Conservation (phyloP, 2,329 filamentous ascomycete genomes). For the Camillea tinctor region DNA sequence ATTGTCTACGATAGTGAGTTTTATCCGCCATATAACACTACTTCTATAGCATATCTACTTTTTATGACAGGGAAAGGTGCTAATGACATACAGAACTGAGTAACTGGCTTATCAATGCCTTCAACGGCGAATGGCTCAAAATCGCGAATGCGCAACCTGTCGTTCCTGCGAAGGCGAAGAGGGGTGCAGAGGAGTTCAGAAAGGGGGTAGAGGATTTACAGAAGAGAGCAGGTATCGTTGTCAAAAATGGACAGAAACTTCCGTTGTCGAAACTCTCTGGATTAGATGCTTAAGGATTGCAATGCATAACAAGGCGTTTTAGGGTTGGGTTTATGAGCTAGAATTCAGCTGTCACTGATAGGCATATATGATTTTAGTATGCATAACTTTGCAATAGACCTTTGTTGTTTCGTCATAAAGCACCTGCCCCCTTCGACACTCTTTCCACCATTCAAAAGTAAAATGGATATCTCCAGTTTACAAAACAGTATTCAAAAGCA, state of each 20-base stretch:
- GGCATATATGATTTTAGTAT: background rate
- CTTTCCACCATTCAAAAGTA: too few relatives aligned
- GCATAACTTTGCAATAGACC: too few relatives aligned
- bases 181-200: slow-evolving; percentile 21
- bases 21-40: background rate
- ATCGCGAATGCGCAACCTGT: slow-evolving; percentile 48
- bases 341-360: background rate
- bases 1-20: slow-evolving; percentile 91
- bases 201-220: slow-evolving; percentile 17
- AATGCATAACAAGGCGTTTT: background rate
- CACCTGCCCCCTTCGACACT: too few relatives aligned
- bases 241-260: background rate
- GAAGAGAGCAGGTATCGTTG: slow-evolving; percentile 14
- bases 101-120: slow-evolving; percentile 95
- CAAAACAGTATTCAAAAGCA: too few relatives aligned
- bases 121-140: slow-evolving; percentile 91
- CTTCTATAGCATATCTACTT: background rate
- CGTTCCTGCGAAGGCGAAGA: slow-evolving; percentile 21
- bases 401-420: background rate
- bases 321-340: background rate
- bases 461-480: too few relatives aligned
- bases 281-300: background rate
- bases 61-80: slow-evolving; percentile 13
- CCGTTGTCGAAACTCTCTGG: slow-evolving; percentile 6
- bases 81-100: slow-evolving; percentile 61